A percentile compares a stretch with the other conserved stretches of the same genome.
Conservation (phyloP, 441 rosid species). For the Pelargonium australe region DNA sequence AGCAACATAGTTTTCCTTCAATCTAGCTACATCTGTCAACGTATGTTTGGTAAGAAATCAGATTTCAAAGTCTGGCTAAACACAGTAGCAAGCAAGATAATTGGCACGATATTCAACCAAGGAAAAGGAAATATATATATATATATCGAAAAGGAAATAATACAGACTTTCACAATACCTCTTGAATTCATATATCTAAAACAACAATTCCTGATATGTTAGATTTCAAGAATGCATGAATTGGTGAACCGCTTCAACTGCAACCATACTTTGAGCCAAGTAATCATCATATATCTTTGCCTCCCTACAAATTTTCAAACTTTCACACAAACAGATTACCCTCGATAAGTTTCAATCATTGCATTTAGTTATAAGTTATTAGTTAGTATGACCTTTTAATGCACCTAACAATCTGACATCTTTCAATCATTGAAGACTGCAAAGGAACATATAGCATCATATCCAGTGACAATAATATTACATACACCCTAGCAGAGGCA, state of each 20-base stretch:
- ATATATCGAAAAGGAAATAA: not conserved
- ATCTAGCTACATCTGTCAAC: not conserved
- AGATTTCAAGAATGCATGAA: conserved; percentile 1
- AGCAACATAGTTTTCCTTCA: conserved; percentile 4
- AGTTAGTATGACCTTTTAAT: no score
- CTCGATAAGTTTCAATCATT: not conserved
- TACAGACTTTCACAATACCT: not conserved
- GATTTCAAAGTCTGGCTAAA: conserved; percentile 1
- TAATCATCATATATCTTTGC: not conserved
- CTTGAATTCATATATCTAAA: not conserved
- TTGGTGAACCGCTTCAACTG: conserved; percentile 7
- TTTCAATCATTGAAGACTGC: not conserved
- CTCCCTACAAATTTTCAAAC: not conserved
- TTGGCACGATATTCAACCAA: not conserved
- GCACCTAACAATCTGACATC: not conserved
- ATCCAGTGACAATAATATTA: no score
- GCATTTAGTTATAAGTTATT: not conserved
- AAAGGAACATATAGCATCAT: not conserved
- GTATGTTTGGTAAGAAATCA: not conserved
- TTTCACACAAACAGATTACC: not conserved
- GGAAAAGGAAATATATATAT: not conserved
- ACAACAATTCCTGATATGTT: not conserved
- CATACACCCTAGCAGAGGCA: not conserved
- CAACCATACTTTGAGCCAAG: conserved; percentile 4
- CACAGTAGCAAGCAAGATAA: not conserved